A percentile compares a stretch with the other conserved stretches of the same genome.
Evolutionary conservation across 169 alveolate genomes (phyloP).

Genomic region (Plasmodium ovale): DNA sequence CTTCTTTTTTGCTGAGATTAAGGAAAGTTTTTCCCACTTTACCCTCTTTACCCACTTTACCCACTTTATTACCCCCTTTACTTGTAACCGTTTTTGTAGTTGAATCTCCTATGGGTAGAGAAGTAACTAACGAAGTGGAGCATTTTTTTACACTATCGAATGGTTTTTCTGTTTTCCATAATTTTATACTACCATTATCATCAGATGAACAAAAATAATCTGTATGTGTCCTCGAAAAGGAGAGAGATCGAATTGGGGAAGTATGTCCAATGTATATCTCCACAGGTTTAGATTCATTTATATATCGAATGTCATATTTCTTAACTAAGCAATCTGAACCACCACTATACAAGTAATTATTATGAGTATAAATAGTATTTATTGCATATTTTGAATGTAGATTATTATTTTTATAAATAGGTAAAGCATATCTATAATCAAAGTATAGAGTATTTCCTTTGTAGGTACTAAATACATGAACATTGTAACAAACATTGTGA

Average conservation of each 20-base stretch:
- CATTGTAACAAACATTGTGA: not conserved
- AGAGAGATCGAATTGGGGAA: conserved; percentile 49
- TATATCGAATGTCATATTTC: conserved; percentile 41
- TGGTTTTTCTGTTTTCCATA: conserved; percentile 17
- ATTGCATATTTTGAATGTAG: conserved; percentile 57
- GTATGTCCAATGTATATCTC: conserved; percentile 64
- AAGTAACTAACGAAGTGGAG: not conserved
- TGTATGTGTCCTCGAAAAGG: conserved; percentile 18
- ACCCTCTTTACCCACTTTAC: no score
- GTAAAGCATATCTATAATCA: conserved; percentile 33
- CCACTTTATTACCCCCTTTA: no score
- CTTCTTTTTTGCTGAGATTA: no score
- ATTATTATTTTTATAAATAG: conserved; percentile 35
- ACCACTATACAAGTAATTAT: conserved; percentile 34
- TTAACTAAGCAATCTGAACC: conserved; percentile 63
- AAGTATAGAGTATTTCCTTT: conserved; percentile 50
- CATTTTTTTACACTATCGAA: not conserved
- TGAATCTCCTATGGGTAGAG: not conserved
- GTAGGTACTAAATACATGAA: conserved; percentile 57
- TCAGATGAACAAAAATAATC: conserved; percentile 39
- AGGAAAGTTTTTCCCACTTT: no score
- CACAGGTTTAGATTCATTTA: conserved; percentile 21
- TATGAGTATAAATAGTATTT: conserved; percentile 17
- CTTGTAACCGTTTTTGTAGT: conserved; percentile 1
- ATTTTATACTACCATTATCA: conserved; percentile 64